phyloP scores from a whole-genome alignment of 352 stramenopile species.

The Phytophthora constricta region DNA sequence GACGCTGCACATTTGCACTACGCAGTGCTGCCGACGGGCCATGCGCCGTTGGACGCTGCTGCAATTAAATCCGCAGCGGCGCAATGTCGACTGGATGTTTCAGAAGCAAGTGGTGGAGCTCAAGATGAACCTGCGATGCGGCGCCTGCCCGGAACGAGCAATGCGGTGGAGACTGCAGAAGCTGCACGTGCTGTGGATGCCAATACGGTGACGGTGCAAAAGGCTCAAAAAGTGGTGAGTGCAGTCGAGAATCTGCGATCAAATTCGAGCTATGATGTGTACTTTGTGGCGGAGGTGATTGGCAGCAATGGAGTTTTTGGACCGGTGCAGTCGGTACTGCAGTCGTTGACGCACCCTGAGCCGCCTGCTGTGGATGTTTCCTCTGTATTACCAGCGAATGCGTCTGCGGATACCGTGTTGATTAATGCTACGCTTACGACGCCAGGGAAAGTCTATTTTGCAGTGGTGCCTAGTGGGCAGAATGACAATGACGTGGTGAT shows the following conservation, averaged over 20 bases:
- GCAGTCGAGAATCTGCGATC: constrained; percentile 44
- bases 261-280: constrained; percentile 85
- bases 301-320: constrained; percentile 85
- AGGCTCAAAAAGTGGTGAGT: constrained; percentile 63
- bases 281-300: constrained; percentile 80
- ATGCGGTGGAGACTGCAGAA: constrained; percentile 11
- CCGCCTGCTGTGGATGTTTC: constrained; percentile 42
- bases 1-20: constrained; percentile 79
- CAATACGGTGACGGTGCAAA: constrained; percentile 49
- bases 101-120: neutral
- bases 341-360: constrained; percentile 60
- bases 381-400: constrained; percentile 37
- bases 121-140: neutral
- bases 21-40: constrained; percentile 51
- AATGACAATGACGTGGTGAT: constrained; percentile 8
- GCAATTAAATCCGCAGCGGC: constrained; percentile 54
- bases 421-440: constrained; percentile 46
- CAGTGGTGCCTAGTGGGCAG: constrained; percentile 43
- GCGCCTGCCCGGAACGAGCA: constrained; percentile 3
- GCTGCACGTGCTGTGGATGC: constrained; percentile 27
- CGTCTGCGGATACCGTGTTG: constrained; percentile 37
- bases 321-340: constrained; percentile 66
- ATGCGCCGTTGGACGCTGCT: constrained; percentile 43
- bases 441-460: constrained; percentile 57
- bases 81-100: constrained; percentile 26